Conservation (phyloP, 2,329 filamentous ascomycete species). For the Talaromyces sp. region DNA sequence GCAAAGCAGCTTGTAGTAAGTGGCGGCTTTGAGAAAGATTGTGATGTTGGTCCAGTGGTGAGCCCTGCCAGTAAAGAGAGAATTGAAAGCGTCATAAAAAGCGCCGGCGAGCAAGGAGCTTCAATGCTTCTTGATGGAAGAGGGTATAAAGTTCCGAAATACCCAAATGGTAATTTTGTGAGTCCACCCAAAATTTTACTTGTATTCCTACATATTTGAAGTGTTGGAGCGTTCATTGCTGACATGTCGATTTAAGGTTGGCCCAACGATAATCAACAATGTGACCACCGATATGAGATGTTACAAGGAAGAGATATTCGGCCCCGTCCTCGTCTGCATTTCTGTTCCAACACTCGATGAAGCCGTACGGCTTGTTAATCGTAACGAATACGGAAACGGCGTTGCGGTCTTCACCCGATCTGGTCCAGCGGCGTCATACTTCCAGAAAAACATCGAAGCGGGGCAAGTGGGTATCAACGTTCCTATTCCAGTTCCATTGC, state of each 20-base stretch:
- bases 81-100: constrained; percentile 26
- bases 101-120: constrained; percentile 58
- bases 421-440: constrained; percentile 55
- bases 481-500: constrained; percentile 52
- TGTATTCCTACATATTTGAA: not conserved
- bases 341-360: constrained; percentile 26
- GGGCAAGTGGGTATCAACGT: constrained; percentile 64
- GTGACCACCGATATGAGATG: constrained; percentile 30
- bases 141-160: constrained; percentile 56
- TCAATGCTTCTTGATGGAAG: constrained; percentile 59
- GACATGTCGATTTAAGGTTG: constrained; percentile 11
- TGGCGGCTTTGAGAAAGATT: constrained; percentile 56
- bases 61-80: constrained; percentile 58
- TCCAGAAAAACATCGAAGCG: constrained; percentile 61
- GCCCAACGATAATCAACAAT: constrained; percentile 27
- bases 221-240: not conserved
- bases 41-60: constrained; percentile 51
- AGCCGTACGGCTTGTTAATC: constrained; percentile 50
- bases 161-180: constrained; percentile 62
- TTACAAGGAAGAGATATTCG: constrained; percentile 30
- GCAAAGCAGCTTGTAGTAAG: constrained; percentile 56
- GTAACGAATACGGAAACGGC: constrained; percentile 62
- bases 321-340: constrained; percentile 29
- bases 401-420: constrained; percentile 60
- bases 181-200: constrained; percentile 18